A percentile compares a stretch with the other conserved stretches of the same genome.
These are phyloP conservation scores for Myriosclerotinia curreyana DNA, from an alignment of 2,329 filamentous ascomycete species.

Conservation along the genomic window DNA sequence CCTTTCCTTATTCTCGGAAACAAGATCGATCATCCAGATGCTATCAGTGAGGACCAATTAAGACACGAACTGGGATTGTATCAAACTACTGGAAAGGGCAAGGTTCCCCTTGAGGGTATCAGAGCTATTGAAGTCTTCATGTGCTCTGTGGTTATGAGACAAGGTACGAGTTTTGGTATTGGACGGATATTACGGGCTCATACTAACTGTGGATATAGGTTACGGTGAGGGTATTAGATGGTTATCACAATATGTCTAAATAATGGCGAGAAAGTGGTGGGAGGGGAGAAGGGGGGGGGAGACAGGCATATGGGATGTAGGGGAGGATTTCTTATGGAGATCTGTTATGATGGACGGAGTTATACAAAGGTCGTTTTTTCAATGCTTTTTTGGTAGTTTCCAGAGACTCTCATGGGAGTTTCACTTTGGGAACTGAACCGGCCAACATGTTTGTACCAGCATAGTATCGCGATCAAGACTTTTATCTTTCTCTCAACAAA, in stretches of 20 bases:
- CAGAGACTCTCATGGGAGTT: conserved; percentile 28
- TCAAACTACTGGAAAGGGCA: conserved; percentile 95
- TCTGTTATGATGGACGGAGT: conserved; percentile 38
- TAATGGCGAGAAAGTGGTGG: conserved; percentile 14
- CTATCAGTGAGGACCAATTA: conserved; percentile 92
- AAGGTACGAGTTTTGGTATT: conserved; percentile 55
- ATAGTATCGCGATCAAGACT: conserved; percentile 38
- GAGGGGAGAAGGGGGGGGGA: not conserved
- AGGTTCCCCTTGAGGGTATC: conserved; percentile 87
- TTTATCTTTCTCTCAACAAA: conserved; percentile 22
- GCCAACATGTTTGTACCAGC: conserved; percentile 36
- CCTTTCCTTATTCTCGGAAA: conserved; percentile 96
- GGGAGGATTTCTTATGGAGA: conserved; percentile 29
- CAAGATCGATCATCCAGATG: conserved; percentile 98
- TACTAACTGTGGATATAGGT: conserved; percentile 45
- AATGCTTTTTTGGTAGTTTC: conserved; percentile 30
- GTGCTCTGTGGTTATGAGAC: conserved; percentile 98
- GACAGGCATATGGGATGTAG: conserved; percentile 16
- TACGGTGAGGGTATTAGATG: conserved; percentile 90
- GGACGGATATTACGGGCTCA: conserved; percentile 24
- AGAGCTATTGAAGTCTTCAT: conserved; percentile 97
- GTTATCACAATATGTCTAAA: conserved; percentile 87
- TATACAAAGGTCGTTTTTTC: conserved; percentile 38
- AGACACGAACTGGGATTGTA: conserved; percentile 89
- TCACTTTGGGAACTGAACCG: conserved; percentile 29